Conservation (phyloP, 352 stramenopile species). For the Phytophthora lateralis region DNA sequence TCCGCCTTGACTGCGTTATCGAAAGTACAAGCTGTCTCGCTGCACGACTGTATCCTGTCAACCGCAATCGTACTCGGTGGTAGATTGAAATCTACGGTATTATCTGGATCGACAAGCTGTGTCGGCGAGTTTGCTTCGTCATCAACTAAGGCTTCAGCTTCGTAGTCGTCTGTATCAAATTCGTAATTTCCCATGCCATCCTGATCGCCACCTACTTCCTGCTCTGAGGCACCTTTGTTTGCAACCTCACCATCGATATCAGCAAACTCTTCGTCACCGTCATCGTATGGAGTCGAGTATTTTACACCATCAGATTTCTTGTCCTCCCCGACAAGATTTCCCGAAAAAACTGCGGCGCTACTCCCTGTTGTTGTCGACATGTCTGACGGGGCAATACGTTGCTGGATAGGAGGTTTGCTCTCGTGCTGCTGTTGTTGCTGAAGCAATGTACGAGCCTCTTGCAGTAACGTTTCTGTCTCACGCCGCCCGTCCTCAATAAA, state of each 20-base stretch:
- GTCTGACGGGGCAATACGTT: not conserved
- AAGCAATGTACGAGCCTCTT: constrained; percentile 47
- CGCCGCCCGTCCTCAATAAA: constrained; percentile 31
- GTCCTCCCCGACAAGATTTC: not conserved
- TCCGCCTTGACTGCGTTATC: not conserved
- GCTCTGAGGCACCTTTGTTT: constrained; percentile 3
- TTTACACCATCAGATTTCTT: not conserved
- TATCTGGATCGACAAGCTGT: not conserved
- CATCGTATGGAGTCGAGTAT: constrained; percentile 10
- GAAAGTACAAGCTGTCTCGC: not conserved
- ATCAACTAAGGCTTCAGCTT: not conserved
- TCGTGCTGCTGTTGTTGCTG: constrained; percentile 24
- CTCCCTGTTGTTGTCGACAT: not conserved
- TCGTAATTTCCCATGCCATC: constrained; percentile 5
- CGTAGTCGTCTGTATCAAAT: constrained; percentile 12
- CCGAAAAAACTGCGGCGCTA: not conserved
- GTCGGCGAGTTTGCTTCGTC: not conserved
- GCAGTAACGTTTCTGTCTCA: constrained; percentile 46
- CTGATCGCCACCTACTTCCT: not conserved
- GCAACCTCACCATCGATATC: constrained; percentile 8
- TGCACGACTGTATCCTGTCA: not conserved
- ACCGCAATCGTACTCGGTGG: not conserved
- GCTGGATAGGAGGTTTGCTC: not conserved
- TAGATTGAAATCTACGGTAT: not conserved
- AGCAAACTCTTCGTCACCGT: constrained; percentile 29